phyloP scores from a whole-genome alignment of 2,329 filamentous ascomycete genomes.

The Aspergillus oerlinghausenensis region DNA sequence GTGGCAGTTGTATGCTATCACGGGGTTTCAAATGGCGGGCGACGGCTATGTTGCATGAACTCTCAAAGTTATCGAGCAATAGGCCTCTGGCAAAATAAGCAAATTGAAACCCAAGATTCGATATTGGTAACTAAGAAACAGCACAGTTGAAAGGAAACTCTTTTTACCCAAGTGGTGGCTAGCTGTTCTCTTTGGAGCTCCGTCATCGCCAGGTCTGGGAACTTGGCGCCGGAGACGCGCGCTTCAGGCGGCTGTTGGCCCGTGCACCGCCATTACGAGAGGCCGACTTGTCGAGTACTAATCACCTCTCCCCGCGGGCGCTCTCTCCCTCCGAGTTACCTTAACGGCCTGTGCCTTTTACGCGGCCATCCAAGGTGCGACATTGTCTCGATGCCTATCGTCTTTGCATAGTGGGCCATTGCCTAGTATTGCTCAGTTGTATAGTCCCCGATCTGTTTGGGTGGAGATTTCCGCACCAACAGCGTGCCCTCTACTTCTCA shows the following conservation, averaged over 20 bases:
- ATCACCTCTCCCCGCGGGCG: slow-evolving; percentile 16
- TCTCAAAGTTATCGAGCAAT: not conserved
- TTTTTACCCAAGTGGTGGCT: not conserved
- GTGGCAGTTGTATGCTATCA: not conserved
- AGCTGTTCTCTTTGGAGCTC: slow-evolving; percentile 17
- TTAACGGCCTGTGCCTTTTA: slow-evolving; percentile 12
- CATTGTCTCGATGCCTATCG: slow-evolving; percentile 6
- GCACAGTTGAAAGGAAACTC: not conserved
- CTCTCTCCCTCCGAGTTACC: slow-evolving; percentile 13
- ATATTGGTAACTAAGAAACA: not conserved
- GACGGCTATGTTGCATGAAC: not conserved
- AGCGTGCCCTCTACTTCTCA: not conserved
- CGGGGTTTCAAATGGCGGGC: not conserved
- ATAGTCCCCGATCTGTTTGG: slow-evolving; percentile 6
- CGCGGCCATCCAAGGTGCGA: slow-evolving; percentile 15
- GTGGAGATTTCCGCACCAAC: not conserved
- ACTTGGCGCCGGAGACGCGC: slow-evolving; percentile 17
- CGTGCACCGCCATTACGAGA: slow-evolving; percentile 8
- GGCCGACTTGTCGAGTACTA: slow-evolving; percentile 2
- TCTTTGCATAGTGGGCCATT: slow-evolving; percentile 8
- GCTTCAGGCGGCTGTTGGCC: slow-evolving; percentile 11
- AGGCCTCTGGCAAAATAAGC: no score
- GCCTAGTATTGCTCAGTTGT: slow-evolving; percentile 7
- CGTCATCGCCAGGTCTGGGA: slow-evolving; percentile 15
- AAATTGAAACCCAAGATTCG: not conserved